phyloP scores from a whole-genome alignment of 1,139 yeast genomes.

The Saccharomyces hybrid region DNA sequence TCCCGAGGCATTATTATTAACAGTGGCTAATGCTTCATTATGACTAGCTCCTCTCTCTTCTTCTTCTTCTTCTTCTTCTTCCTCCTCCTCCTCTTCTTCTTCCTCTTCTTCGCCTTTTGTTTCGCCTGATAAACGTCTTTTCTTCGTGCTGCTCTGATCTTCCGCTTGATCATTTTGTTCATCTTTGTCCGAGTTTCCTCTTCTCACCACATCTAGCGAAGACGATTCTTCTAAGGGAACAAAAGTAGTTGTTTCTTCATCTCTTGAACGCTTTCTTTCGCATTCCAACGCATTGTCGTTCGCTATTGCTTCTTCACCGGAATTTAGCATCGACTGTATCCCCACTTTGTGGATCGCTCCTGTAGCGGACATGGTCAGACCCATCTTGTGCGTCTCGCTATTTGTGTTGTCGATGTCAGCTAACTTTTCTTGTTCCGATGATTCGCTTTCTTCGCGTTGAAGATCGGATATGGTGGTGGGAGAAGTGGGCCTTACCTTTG shows the following conservation, averaged over 20 bases:
- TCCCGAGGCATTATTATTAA: neutral
- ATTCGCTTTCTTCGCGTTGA: neutral
- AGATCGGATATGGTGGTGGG: neutral
- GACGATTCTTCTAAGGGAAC: neutral
- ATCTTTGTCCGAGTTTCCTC: neutral
- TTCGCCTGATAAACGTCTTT: conserved; percentile 7
- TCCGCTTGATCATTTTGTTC: neutral
- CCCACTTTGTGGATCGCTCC: conserved; percentile 17
- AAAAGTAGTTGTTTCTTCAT: neutral
- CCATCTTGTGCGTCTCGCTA: neutral
- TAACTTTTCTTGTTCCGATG: neutral
- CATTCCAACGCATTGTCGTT: conserved; percentile 9
- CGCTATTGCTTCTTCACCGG: neutral
- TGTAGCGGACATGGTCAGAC: neutral
- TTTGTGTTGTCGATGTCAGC: neutral
- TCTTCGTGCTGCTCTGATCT: neutral
- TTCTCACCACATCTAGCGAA: neutral
- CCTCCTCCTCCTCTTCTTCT: neutral
- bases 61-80: too few species aligned
- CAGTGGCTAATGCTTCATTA: neutral
- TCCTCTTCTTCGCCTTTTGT: neutral
- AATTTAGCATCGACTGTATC: conserved; percentile 22
- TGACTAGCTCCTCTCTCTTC: neutral
- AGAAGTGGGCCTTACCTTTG: conserved; percentile 2
- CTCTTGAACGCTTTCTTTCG: neutral